A percentile compares a stretch with the other conserved stretches of the same genome.
Conservation (phyloP, 164 flowering plant species). For the Magnolia kwangsiensis region DNA sequence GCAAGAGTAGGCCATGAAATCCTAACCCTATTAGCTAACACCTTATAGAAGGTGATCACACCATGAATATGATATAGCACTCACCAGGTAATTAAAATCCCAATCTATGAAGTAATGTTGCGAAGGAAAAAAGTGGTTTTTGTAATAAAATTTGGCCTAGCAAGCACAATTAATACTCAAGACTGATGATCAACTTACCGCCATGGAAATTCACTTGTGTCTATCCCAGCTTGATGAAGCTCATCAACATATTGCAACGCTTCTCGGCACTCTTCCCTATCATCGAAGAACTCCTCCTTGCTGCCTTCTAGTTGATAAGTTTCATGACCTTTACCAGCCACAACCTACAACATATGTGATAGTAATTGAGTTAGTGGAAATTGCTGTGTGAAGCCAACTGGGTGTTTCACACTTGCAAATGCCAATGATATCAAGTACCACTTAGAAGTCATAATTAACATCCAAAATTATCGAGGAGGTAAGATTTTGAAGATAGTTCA, state of each 20-base stretch:
- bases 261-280: constrained; percentile 94
- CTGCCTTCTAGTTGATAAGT: constrained; percentile 79
- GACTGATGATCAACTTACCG: constrained; percentile 41
- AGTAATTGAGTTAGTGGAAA: neutral
- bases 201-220: constrained; percentile 98
- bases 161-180: too few relatives aligned
- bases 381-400: neutral
- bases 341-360: constrained; percentile 52
- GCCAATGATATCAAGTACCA: neutral
- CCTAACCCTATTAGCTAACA: neutral
- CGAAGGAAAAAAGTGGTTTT: neutral
- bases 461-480: too few relatives aligned
- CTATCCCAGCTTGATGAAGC: constrained; percentile 95
- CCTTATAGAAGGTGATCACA: neutral
- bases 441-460: neutral
- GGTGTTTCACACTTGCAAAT: neutral
- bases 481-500: too few relatives aligned
- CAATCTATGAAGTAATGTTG: neutral
- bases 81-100: neutral
- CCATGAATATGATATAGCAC: too few relatives aligned
- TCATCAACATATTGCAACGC: constrained; percentile 95
- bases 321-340: constrained; percentile 97
- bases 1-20: too few relatives aligned
- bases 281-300: constrained; percentile 85
- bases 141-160: neutral